Percentiles rank a stretch among this genome's conserved stretches.
Conservation (phyloP, 441 rosid genomes). For the Pelargonium citronellum region DNA sequence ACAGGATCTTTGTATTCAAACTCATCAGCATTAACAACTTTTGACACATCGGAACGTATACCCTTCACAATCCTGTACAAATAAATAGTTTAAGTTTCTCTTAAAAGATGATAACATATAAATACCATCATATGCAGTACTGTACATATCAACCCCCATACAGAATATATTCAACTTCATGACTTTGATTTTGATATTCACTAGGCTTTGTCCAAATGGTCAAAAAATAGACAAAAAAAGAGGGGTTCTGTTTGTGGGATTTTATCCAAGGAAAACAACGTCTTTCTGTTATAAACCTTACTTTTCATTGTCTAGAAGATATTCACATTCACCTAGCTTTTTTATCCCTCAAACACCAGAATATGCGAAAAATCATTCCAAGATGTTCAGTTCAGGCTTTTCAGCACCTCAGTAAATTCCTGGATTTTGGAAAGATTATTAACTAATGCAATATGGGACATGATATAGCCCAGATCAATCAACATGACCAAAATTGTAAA, state of each 20-base stretch:
- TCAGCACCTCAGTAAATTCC: background rate
- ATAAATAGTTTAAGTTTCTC: background rate
- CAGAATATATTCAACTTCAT: background rate
- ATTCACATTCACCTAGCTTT: background rate
- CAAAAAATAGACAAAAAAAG: background rate
- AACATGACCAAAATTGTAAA: too few species aligned
- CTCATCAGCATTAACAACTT: constrained; percentile 71
- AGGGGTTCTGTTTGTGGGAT: background rate
- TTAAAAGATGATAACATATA: background rate
- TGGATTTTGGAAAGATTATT: background rate
- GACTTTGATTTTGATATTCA: background rate
- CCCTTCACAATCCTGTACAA: constrained; percentile 61
- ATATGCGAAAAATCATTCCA: background rate
- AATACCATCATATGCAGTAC: background rate
- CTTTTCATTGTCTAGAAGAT: too few species aligned
- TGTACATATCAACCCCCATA: background rate
- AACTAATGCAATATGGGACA: background rate
- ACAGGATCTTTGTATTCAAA: constrained; percentile 97
- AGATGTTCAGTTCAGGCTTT: background rate
- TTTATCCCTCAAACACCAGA: background rate
- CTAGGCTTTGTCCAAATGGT: background rate
- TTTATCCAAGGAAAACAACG: background rate
- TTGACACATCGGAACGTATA: constrained; percentile 55
- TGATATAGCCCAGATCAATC: too few species aligned
- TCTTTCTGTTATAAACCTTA: too few species aligned